Percentiles rank a stretch among this genome's conserved stretches.
phyloP scores from a whole-genome alignment of 2,329 filamentous ascomycete species.

The Pseudocercospora musae region DNA sequence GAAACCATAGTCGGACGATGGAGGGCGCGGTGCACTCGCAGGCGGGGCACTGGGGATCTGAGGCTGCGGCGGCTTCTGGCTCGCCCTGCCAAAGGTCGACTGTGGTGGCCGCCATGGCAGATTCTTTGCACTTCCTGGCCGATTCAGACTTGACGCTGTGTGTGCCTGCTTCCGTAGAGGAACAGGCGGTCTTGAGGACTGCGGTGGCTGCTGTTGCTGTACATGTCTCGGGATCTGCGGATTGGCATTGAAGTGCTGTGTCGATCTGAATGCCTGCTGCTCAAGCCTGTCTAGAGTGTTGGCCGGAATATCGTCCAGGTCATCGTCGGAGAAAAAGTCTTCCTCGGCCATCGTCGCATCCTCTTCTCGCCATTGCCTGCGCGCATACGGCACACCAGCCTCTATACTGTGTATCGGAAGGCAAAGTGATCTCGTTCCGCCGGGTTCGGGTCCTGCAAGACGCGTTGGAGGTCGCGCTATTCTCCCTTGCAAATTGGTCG shows the following conservation, averaged over 20 bases:
- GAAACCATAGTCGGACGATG: conserved; percentile 44
- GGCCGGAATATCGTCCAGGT: conserved; percentile 45
- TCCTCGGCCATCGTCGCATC: conserved; percentile 36
- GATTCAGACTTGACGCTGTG: conserved; percentile 22
- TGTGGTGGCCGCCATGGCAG: conserved; percentile 32
- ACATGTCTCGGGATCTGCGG: neutral
- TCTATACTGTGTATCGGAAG: neutral
- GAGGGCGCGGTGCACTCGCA: conserved; percentile 25
- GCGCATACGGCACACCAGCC: neutral
- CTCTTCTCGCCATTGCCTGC: conserved; percentile 2
- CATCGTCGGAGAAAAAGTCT: conserved; percentile 47
- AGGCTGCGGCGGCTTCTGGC: conserved; percentile 4
- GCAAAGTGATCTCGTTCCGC: neutral
- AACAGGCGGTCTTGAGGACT: neutral
- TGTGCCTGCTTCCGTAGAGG: conserved; percentile 23
- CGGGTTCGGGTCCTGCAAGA: neutral
- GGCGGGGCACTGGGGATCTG: conserved; percentile 20
- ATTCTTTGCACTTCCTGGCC: conserved; percentile 21
- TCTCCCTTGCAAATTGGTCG: no score
- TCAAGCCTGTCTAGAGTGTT: conserved; percentile 47
- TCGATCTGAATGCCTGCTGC: conserved; percentile 43
- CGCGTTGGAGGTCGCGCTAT: neutral
- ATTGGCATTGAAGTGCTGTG: conserved; percentile 31
- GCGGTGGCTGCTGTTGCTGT: conserved; percentile 1
- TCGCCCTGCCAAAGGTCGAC: conserved; percentile 13